Evolutionary conservation across 2,329 filamentous ascomycete genomes (phyloP), one percentile per base, ranked within the genome.

Genomic region (Beauveria asiatica): DNA sequence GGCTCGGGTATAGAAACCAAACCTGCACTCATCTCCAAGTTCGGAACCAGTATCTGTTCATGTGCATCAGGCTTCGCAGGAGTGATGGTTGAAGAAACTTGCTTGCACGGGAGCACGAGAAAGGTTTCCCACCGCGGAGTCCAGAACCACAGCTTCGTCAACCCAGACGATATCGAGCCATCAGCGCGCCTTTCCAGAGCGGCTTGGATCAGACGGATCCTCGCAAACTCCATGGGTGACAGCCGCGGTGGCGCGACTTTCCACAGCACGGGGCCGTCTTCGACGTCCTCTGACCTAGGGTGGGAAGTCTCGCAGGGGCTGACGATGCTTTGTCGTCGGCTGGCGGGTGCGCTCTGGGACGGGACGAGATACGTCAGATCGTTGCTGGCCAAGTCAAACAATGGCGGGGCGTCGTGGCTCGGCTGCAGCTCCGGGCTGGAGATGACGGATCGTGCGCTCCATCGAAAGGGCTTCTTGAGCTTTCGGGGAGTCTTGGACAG

Each of bases 151-250:
- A 58, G 58, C 50, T 70, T 68, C 16, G 63, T 62, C 2, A 73
- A 71, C 17, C 63, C 69, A 5, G 76, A 64, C 21, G 68, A 65
- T 50, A 70, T 73, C 2, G 62, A 45, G 5, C 66, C 62, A 9
- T 62, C 58, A 11, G 73, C 66, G 21, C 62, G 66, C 17, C 68
- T 65, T 13, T 70, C 66, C 16, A 63, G 60, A 5, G 70, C 66
- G 48, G 72, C 69, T 50, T 74, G 70, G 2, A 76, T 61, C 39
- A 74, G 65, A 51, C 72, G 74, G 6, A 69, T 63, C 8, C 75
- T 69, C 9, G 67, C 60, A 52, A 76, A 76, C 48, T 77, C 75
- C 73, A 76, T 75, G 1, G 73, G 72, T 1, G 74, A 75, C 4
- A 77, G 53, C 0, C 73, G 69, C 0, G 73, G 72, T 21, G 63